Percentiles rank a stretch among this genome's conserved stretches.
Conservation (phyloP, 169 alveolate genomes). For the Prorocentrum cordatum region DNA sequence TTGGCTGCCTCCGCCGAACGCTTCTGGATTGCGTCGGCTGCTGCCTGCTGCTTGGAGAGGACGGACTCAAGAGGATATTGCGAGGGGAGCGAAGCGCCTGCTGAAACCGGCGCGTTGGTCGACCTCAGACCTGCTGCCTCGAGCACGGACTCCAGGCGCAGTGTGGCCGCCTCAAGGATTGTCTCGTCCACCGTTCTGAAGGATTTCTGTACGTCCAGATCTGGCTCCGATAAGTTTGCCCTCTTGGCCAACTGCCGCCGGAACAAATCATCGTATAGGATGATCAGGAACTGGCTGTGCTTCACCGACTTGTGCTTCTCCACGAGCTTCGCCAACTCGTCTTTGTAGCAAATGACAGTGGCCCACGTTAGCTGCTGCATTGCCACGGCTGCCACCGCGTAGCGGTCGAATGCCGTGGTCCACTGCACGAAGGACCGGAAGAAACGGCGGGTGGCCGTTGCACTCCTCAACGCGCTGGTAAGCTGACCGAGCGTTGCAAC, state of each 20-base stretch:
- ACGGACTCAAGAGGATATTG: too few species aligned
- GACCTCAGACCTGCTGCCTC: too few species aligned
- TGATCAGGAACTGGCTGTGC: background rate
- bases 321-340: background rate
- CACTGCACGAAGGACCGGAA: background rate
- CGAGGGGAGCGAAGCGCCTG: too few species aligned
- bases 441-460: background rate
- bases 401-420: background rate
- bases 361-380: background rate
- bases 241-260: background rate
- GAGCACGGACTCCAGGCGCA: too few species aligned
- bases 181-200: too few species aligned
- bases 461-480: background rate
- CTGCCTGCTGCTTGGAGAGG: too few species aligned
- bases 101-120: too few species aligned
- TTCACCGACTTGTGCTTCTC: background rate
- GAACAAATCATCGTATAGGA: background rate
- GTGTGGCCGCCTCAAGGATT: too few species aligned
- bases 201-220: too few species aligned
- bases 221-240: too few species aligned
- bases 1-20: too few species aligned
- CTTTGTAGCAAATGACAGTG: background rate
- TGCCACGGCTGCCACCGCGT: background rate
- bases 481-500: background rate
- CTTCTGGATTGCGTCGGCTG: too few species aligned